phyloP scores from a whole-genome alignment of 1,139 yeast species.

The Protomyces macrosporus region DNA sequence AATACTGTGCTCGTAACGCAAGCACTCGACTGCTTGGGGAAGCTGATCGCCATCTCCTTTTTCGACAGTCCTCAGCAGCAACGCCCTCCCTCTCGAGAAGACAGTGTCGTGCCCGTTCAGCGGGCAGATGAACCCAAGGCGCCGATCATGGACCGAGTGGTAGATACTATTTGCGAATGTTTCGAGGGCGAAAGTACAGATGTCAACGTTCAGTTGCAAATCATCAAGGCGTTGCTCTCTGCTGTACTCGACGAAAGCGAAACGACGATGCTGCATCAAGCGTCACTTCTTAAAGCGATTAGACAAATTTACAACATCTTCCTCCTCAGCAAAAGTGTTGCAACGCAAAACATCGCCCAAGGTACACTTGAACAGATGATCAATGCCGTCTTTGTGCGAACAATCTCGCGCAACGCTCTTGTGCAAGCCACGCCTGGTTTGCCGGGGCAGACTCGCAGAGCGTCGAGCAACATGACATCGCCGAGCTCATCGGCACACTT shows the following conservation, averaged over 20 bases:
- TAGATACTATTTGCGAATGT: conserved; percentile 76
- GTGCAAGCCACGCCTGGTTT: neutral
- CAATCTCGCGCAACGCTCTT: neutral
- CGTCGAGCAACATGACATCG: neutral
- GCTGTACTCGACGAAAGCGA: conserved; percentile 62
- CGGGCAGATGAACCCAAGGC: conserved; percentile 53
- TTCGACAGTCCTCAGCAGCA: conserved; percentile 48
- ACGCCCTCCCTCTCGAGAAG: conserved; percentile 25
- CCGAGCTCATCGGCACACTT: neutral
- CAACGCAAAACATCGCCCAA: conserved; percentile 92
- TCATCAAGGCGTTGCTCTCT: conserved; percentile 83
- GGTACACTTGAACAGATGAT: conserved; percentile 91
- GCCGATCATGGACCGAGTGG: conserved; percentile 72
- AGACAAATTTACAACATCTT: conserved; percentile 91
- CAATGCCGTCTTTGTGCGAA: conserved; percentile 70
- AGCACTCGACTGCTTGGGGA: conserved; percentile 62
- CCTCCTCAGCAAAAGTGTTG: conserved; percentile 69
- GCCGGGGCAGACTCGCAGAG: neutral
- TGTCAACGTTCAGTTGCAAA: conserved; percentile 81
- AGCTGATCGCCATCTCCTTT: conserved; percentile 58
- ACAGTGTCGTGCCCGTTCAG: conserved; percentile 35
- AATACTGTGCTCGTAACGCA: conserved; percentile 50
- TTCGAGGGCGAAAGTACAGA: conserved; percentile 92
- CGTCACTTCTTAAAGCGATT: conserved; percentile 78
- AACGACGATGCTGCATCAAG: conserved; percentile 84